Percentiles rank a stretch among this genome's conserved stretches.
Evolutionary conservation across 2,329 filamentous ascomycete genomes (phyloP).

Genomic region (Aureobasidium sp.): DNA sequence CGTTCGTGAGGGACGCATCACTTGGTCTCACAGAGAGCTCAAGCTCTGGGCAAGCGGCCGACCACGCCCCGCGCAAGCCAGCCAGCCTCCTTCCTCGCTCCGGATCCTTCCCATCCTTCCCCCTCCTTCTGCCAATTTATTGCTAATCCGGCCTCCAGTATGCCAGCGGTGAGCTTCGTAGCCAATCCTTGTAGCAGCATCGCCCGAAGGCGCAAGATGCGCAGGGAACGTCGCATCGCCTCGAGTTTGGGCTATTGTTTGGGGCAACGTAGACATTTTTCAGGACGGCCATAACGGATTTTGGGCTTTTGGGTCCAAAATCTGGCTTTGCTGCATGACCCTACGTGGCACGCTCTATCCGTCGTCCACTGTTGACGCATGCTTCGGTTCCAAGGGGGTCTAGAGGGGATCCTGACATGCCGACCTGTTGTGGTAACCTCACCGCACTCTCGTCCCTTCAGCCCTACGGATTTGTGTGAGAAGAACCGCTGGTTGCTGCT

Average conservation of each 20-base stretch:
- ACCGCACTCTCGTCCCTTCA: slow-evolving; percentile 9
- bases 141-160: slow-evolving; percentile 2
- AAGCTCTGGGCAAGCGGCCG: neutral
- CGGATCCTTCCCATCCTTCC: slow-evolving; percentile 3
- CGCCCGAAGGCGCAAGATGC: slow-evolving; percentile 7
- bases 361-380: neutral
- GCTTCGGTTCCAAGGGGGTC: neutral
- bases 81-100: slow-evolving; percentile 1
- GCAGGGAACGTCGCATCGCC: slow-evolving; percentile 7
- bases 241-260: neutral
- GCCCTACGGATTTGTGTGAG: slow-evolving; percentile 7
- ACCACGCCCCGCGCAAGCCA: slow-evolving; percentile 1
- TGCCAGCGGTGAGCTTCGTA: slow-evolving; percentile 7
- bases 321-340: slow-evolving; percentile 8
- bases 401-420: neutral
- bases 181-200: slow-evolving; percentile 10
- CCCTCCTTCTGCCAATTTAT: neutral
- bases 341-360: neutral
- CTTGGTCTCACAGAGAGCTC: slow-evolving; percentile 5
- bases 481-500: slow-evolving; percentile 9
- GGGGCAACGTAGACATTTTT: neutral
- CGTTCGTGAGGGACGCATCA: neutral
- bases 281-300: slow-evolving; percentile 1
- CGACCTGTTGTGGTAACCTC: neutral
- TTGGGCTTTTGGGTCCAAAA: neutral